Evolutionary conservation across 129 eudicot species (phyloP), one percentile per base, ranked within the genome.

Genomic region (Centella asiatica): DNA sequence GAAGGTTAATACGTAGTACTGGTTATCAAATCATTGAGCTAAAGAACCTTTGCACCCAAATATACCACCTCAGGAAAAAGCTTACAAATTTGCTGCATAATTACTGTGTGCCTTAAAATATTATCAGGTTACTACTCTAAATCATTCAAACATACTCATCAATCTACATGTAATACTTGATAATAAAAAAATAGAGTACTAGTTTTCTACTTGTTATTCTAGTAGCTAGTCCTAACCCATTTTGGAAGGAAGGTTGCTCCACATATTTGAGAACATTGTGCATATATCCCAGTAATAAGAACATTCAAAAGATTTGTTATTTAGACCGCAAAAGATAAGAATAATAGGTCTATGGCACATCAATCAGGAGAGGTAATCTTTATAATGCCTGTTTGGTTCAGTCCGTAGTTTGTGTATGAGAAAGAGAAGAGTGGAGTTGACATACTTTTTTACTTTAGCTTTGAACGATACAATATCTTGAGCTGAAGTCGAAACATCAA

Each of bases 401-500:
- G 27, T 23, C 12, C 17, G 24, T 14, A 42, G 1, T 14, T 14
- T 44, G 11, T 6, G 5, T 39, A 5, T 39, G 2, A 39, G 15
- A 5, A 39, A 47, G 7, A 50, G 20, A 64, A 60, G 57, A 51
- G 13, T 63, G 37, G 36, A 62, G 57, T 55, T 48, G 42, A 61
- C 88, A 22, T 81, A 85, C 95, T 39, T 42, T 64, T 82, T 79
- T 14, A 85, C 82, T 59, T 71, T 76, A 55, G 74, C 83, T 67
- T 82, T 77, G 14, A 85, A 70, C n/a, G 80, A 85, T 51, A 63
- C 57, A 36, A 80, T 87, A 61, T 69, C 71, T 55, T 83, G 88
- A 28, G 57, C 62, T 44, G 90, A 67, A 54, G 95, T 87, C 10
- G 85, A 80, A 51, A 78, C 77, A 66, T 80, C 95, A 32, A 87